Conservation (phyloP, 2,329 filamentous ascomycete genomes). For the Gaeumannomyces sp. region DNA sequence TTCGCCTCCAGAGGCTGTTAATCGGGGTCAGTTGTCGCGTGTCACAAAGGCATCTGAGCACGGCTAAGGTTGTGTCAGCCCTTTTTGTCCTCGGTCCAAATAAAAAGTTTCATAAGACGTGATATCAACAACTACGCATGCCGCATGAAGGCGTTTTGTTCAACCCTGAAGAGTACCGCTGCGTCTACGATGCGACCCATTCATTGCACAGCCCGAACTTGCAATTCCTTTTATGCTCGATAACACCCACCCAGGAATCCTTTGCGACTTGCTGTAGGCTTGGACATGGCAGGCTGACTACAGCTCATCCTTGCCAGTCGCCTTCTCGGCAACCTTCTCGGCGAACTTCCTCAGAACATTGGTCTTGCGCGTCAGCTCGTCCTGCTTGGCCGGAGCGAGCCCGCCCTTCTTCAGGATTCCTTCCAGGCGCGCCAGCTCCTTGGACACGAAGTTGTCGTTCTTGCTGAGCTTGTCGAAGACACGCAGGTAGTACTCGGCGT, state of each 20-base stretch:
- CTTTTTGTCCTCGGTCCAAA: background rate
- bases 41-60: background rate
- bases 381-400: slow-evolving; percentile 76
- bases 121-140: background rate
- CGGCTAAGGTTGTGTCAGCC: background rate
- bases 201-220: background rate
- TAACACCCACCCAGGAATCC: background rate
- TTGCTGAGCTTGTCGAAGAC: slow-evolving; percentile 78
- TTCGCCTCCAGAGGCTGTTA: background rate
- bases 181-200: background rate
- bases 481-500: slow-evolving; percentile 89
- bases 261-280: background rate
- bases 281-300: slow-evolving; percentile 31
- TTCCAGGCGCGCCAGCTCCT: slow-evolving; percentile 77
- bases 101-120: background rate
- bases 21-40: background rate
- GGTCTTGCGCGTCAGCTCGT: slow-evolving; percentile 78
- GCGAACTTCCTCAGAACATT: slow-evolving; percentile 83
- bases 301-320: slow-evolving; percentile 62
- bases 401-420: slow-evolving; percentile 81
- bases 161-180: background rate
- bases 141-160: background rate
- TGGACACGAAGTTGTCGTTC: slow-evolving; percentile 72
- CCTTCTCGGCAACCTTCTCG: slow-evolving; percentile 49
- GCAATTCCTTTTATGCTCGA: slow-evolving; percentile 13